Conservation (phyloP, 2,329 filamentous ascomycete species). For the Xylaria sp. region DNA sequence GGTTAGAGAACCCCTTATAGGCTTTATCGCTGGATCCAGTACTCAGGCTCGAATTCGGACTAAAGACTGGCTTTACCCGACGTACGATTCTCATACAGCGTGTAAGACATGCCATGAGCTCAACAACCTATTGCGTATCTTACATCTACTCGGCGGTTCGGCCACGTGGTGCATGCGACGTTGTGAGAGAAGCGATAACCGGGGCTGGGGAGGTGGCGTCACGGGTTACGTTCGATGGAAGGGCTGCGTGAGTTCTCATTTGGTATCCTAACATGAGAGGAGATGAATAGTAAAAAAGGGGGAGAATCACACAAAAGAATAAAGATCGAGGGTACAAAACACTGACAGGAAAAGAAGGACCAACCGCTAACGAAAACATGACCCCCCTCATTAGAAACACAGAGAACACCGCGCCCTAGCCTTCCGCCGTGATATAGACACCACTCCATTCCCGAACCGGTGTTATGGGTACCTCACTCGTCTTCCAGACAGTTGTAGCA, state of each 20-base stretch:
- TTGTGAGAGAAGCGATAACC: not conserved
- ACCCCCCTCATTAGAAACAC: constrained; percentile 1
- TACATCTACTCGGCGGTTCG: constrained; percentile 11
- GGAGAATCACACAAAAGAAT: too few relatives aligned
- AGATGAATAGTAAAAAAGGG: not conserved
- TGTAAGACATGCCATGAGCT: constrained; percentile 22
- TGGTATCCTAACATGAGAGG: not conserved
- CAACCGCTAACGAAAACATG: not conserved
- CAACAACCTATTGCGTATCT: constrained; percentile 9
- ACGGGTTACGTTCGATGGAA: constrained; percentile 33
- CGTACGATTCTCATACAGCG: constrained; percentile 27
- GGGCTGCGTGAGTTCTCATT: constrained; percentile 37
- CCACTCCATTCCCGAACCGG: constrained; percentile 27
- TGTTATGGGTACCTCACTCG: not conserved
- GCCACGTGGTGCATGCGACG: constrained; percentile 12
- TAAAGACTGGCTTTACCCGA: constrained; percentile 16
- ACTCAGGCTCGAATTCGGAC: not conserved
- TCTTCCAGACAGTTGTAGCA: constrained; percentile 10
- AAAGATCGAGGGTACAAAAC: not conserved
- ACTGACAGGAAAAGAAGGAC: not conserved
- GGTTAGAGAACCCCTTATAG: constrained; percentile 5
- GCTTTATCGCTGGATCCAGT: constrained; percentile 7
- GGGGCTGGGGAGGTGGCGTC: constrained; percentile 29
- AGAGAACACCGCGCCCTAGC: constrained; percentile 38
- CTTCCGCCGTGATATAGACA: constrained; percentile 34